Conservation (phyloP, 768 basidiomycete genomes). For the Gloeopeniophorella convolvens region DNA sequence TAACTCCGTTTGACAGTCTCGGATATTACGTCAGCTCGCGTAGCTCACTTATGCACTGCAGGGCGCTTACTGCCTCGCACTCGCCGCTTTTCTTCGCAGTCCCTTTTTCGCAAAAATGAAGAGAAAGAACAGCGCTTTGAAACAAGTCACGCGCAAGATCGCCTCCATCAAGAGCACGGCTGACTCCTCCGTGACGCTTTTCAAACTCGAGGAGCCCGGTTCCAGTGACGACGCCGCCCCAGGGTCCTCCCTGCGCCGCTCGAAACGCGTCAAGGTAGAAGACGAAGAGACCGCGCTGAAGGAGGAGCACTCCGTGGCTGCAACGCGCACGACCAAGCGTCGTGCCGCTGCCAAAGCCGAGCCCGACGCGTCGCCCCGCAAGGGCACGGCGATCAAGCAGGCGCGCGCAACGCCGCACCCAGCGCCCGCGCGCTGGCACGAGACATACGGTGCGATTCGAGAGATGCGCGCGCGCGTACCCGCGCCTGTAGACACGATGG, state of each 20-base stretch:
- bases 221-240: slow-evolving; percentile 2
- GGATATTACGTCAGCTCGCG: no score
- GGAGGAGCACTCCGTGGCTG: no score
- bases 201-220: slow-evolving; percentile 20
- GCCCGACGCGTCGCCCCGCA: slow-evolving; percentile 37
- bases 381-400: slow-evolving; percentile 49
- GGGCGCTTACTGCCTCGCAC: no score
- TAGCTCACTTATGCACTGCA: no score
- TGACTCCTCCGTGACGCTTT: slow-evolving; percentile 18
- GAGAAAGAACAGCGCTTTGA: slow-evolving; percentile 2
- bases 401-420: slow-evolving; percentile 57
- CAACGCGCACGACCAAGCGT: no score
- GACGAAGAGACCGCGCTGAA: no score
- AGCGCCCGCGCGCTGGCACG: slow-evolving; percentile 58
- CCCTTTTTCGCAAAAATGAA: no score
- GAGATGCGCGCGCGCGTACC: slow-evolving; percentile 64
- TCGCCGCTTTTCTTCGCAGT: no score
- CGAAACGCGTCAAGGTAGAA: slow-evolving; percentile 30
- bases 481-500: slow-evolving; percentile 93
- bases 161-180: slow-evolving; percentile 10
- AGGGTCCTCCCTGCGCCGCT: slow-evolving; percentile 23
- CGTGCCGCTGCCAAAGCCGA: no score
- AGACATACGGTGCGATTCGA: slow-evolving; percentile 66
- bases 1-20: no score
- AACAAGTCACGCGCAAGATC: slow-evolving; percentile 2